Evolutionary conservation across 495 filamentous ascomycete genomes (phyloP), one percentile per base, ranked within the genome.

Genomic region (Podospora fimiseda): DNA sequence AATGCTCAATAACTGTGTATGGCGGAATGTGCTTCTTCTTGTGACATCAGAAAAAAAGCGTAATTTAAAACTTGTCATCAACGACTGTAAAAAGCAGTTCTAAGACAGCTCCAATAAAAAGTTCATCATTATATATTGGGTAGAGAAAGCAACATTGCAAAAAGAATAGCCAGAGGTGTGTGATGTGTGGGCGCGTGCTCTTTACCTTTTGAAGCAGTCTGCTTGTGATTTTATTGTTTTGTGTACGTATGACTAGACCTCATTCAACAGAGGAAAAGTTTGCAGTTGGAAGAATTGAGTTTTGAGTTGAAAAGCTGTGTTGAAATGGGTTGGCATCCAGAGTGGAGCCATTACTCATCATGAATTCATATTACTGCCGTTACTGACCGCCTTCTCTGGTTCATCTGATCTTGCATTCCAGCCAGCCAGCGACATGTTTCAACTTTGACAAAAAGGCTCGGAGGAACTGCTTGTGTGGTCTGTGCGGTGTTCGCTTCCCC

Each of bases 81-180:
- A 57, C 46, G 56, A 57, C 53, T 43, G 58, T 56, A 45, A n/a
- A n/a, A 59, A 57, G 67, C 70, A 72, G 71, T 60, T 39, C 58
- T 80, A 92, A 83, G 91, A 96, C 89, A 96, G 91, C 91, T 96
- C 91, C 91, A 96, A 96, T 95, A 94, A 77, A 54, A 52, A 57
- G 53, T 68, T 80, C 77, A 80, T 79, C 76, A 80, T 55, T 42
- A 16, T 45, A 22, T 39, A 30, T 14, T 6, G 23, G 21, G 39
- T 4, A 30, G 20, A 18, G 46, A 53, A 14, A 8, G 16, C 41
- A 48, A 18, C 2, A 11, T 18, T 0, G 7, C 21, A 16, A 13
- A 22, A n/a, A n/a, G n/a, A n/a, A n/a, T n/a, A n/a, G n/a, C n/a
- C n/a, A n/a, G n/a, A n/a, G n/a, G n/a, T n/a, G n/a, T n/a, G n/a